Conservation (phyloP, 1,284 basidiomycete genomes). For the Naganishia sp. region DNA sequence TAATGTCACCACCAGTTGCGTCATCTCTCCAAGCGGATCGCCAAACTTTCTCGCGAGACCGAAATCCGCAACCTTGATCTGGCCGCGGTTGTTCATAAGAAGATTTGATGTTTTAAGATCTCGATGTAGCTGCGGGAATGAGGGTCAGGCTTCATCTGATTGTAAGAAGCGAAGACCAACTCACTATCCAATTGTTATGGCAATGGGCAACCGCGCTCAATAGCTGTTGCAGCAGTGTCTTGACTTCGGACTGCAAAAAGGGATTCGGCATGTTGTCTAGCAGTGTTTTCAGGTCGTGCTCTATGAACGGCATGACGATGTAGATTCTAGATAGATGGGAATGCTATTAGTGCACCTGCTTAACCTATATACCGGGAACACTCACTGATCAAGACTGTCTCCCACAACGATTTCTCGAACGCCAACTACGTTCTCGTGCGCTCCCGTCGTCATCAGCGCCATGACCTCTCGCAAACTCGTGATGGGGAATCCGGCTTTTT, state of each 20-base stretch:
- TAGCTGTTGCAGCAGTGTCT: slow-evolving; percentile 91
- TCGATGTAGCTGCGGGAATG: slow-evolving; percentile 69
- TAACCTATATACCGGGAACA: slow-evolving; percentile 38
- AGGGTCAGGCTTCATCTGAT: neutral
- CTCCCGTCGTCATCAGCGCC: slow-evolving; percentile 80
- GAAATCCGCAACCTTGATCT: slow-evolving; percentile 98
- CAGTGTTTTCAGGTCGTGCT: slow-evolving; percentile 96
- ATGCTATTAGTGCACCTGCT: neutral
- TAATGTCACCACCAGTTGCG: slow-evolving; percentile 93
- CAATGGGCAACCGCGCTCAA: slow-evolving; percentile 90
- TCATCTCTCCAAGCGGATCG: slow-evolving; percentile 93
- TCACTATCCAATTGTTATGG: slow-evolving; percentile 87
- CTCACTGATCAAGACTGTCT: slow-evolving; percentile 98
- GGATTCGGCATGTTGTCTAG: slow-evolving; percentile 89
- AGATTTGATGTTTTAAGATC: slow-evolving; percentile 97
- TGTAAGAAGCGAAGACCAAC: slow-evolving; percentile 20
- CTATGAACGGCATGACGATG: slow-evolving; percentile 99
- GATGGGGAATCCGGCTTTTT: slow-evolving; percentile 97
- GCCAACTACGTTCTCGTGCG: slow-evolving; percentile 91
- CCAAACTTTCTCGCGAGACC: slow-evolving; percentile 93
- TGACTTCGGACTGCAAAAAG: slow-evolving; percentile 96
- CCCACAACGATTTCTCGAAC: slow-evolving; percentile 97
- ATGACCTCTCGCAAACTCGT: slow-evolving; percentile 93
- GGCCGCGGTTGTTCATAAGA: slow-evolving; percentile 97
- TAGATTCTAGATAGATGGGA: slow-evolving; percentile 68